phyloP scores from a whole-genome alignment of 148 eudicot genomes.

The Mesembryanthemum crystallinum region DNA sequence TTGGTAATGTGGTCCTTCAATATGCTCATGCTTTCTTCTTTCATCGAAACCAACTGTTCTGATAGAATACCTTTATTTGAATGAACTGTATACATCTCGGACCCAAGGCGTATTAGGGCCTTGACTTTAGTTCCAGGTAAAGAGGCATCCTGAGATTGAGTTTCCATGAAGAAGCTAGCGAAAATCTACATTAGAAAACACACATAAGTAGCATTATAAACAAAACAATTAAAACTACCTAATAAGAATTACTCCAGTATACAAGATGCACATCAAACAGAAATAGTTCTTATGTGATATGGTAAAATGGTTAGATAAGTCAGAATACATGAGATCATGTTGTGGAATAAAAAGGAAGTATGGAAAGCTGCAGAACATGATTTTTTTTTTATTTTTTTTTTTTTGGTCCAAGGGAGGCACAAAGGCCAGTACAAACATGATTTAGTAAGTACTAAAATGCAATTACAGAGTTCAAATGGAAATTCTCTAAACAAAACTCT shows the following conservation, averaged over 20 bases:
- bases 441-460: background rate
- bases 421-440: no score
- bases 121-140: slow-evolving; percentile 32
- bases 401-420: no score
- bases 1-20: slow-evolving; percentile 77
- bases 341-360: background rate
- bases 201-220: background rate
- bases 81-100: slow-evolving; percentile 47
- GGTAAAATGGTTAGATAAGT: no score
- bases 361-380: background rate
- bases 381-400: no score
- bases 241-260: background rate
- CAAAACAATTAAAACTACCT: background rate
- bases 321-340: no score
- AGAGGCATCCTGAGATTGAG: slow-evolving; percentile 25
- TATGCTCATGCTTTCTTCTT: slow-evolving; percentile 73
- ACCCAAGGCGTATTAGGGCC: slow-evolving; percentile 62
- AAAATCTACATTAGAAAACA: slow-evolving; percentile 26
- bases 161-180: slow-evolving; percentile 40
- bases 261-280: background rate
- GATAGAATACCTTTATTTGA: slow-evolving; percentile 57
- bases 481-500: background rate
- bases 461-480: background rate
- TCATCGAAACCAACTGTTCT: slow-evolving; percentile 58
- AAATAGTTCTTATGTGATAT: no score